Evolutionary conservation across 768 basidiomycete genomes (phyloP).

Genomic region (Rhodotorula paludigena): DNA sequence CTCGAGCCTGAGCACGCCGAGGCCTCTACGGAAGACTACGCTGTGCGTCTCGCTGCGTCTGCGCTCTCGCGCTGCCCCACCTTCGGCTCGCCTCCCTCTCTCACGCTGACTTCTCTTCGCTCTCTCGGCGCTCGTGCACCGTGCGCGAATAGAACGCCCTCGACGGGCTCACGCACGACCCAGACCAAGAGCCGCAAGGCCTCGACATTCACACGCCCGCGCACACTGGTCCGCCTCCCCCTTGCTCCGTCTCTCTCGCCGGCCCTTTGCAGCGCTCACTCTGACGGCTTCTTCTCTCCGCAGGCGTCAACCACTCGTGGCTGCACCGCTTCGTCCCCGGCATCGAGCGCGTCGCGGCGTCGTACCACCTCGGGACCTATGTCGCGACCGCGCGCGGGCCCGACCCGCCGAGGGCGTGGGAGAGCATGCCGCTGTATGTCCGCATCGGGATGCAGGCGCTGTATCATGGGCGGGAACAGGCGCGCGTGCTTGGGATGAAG

Average conservation of each 20-base stretch:
- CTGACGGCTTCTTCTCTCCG: not conserved
- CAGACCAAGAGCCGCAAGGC: not conserved
- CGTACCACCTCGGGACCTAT: conserved; percentile 17
- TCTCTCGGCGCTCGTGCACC: not conserved
- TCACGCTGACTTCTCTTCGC: not conserved
- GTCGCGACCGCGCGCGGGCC: conserved; percentile 14
- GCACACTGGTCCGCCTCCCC: not conserved
- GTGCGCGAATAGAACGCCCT: not conserved
- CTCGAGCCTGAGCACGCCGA: not conserved
- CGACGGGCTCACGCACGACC: conserved; percentile 20
- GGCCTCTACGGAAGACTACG: conserved; percentile 4
- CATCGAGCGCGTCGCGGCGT: conserved; percentile 11
- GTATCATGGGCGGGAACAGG: conserved; percentile 30
- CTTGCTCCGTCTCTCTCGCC: too few species aligned
- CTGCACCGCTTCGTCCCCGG: conserved; percentile 4
- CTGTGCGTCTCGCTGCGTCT: not conserved
- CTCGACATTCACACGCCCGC: conserved; percentile 18
- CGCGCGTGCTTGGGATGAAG: not conserved
- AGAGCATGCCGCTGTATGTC: conserved; percentile 39
- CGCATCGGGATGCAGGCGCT: conserved; percentile 36
- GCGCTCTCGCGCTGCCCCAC: not conserved
- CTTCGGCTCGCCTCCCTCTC: too few species aligned
- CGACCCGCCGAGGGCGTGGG: conserved; percentile 17
- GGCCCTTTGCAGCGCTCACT: not conserved
- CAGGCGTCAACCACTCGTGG: conserved; percentile 18